Conservation (phyloP, 2,329 filamentous ascomycete species). For the Phialocephala sp. region DNA sequence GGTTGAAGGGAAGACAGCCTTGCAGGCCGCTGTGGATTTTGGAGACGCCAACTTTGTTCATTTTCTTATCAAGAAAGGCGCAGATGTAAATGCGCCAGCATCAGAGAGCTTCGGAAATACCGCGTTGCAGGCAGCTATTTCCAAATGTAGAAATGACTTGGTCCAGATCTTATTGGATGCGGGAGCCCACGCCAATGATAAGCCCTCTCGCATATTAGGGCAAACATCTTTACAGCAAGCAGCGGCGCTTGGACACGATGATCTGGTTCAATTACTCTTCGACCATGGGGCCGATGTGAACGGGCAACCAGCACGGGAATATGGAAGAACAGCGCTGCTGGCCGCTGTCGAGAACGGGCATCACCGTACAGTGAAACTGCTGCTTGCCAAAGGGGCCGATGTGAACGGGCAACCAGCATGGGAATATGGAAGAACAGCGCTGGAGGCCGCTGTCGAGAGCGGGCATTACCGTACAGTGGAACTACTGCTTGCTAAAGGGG, state of each 20-base stretch:
- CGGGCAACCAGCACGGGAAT: neutral
- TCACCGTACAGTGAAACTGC: too few relatives aligned
- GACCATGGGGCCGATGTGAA: neutral
- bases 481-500: slow-evolving; percentile 12
- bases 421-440: slow-evolving; percentile 14
- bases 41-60: slow-evolving; percentile 14
- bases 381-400: neutral
- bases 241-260: neutral
- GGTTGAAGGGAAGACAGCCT: neutral
- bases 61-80: slow-evolving; percentile 22
- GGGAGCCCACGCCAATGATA: neutral
- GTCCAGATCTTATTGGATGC: neutral
- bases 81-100: slow-evolving; percentile 31
- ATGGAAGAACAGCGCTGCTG: slow-evolving; percentile 20
- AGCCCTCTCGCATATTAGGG: neutral
- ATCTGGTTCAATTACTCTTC: neutral
- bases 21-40: slow-evolving; percentile 14
- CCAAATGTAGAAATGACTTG: neutral
- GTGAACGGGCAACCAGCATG: neutral
- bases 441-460: slow-evolving; percentile 17
- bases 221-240: neutral
- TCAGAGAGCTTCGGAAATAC: neutral
- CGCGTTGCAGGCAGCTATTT: neutral
- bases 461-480: slow-evolving; percentile 17
- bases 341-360: slow-evolving; percentile 13